Evolutionary conservation across 306 rosid species (phyloP).

Genomic region (Pterocarpus macrocarpus): DNA sequence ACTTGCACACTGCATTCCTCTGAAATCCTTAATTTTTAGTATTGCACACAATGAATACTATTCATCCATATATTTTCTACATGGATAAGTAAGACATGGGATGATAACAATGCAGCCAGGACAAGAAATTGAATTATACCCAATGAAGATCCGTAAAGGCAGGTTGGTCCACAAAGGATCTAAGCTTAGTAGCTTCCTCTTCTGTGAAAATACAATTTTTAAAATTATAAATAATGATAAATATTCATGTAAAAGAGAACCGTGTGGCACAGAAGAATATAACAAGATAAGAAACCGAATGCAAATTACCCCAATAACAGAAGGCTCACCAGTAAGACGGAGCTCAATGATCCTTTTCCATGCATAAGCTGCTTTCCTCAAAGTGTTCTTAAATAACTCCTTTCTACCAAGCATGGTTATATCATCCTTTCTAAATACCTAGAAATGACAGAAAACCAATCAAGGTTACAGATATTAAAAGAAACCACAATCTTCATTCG

Average conservation of each 20-base stretch:
- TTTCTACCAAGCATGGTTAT: constrained; percentile 71
- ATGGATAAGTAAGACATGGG: constrained; percentile 11
- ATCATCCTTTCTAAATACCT: constrained; percentile 88
- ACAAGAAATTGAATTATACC: constrained; percentile 63
- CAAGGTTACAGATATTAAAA: not conserved
- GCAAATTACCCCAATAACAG: constrained; percentile 9
- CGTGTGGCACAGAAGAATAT: not conserved
- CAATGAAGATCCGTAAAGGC: constrained; percentile 96
- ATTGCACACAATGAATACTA: constrained; percentile 1
- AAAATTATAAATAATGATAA: constrained; percentile 32
- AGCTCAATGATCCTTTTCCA: constrained; percentile 90
- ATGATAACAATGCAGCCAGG: constrained; percentile 10
- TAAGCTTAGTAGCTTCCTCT: constrained; percentile 77
- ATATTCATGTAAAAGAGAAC: not conserved
- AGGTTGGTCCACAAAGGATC: constrained; percentile 82
- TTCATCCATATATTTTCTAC: constrained; percentile 8
- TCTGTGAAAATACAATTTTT: constrained; percentile 57
- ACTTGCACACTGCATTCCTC: not conserved
- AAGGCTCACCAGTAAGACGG: constrained; percentile 70
- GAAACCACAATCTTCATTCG: constrained; percentile 22
- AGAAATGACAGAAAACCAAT: constrained; percentile 6
- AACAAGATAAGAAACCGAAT: constrained; percentile 32
- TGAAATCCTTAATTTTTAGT: constrained; percentile 23
- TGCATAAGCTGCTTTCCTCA: constrained; percentile 83
- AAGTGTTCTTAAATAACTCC: constrained; percentile 84